Evolutionary conservation across 148 eudicot genomes (phyloP).

Genomic region (Amaranthus cruentus): DNA sequence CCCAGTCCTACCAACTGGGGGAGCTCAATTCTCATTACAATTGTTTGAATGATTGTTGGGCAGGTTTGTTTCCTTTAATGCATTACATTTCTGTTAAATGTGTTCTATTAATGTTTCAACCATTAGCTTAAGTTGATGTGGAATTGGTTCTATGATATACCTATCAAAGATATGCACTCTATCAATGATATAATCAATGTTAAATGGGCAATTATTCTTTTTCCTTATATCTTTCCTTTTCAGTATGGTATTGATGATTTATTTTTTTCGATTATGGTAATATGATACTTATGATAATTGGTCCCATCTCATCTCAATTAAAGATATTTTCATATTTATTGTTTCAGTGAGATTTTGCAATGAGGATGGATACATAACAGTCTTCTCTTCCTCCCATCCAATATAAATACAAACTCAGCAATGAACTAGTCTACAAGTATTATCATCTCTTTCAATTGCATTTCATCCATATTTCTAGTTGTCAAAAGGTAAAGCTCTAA

Average conservation of each 20-base stretch:
- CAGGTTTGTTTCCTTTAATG: neutral
- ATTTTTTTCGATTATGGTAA: no score
- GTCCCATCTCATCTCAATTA: neutral
- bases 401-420: no score
- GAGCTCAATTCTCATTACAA: slow-evolving; percentile 8
- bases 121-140: no score
- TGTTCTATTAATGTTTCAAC: neutral
- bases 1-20: slow-evolving; percentile 33
- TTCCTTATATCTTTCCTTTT: slow-evolving; percentile 4
- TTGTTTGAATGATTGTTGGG: slow-evolving; percentile 17
- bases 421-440: neutral
- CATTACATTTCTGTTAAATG: neutral
- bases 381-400: neutral
- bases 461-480: slow-evolving; percentile 5
- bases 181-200: no score
- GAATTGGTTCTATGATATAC: no score
- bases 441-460: neutral
- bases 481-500: slow-evolving; percentile 1
- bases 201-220: neutral
- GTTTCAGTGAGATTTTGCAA: neutral
- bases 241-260: neutral
- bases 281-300: no score
- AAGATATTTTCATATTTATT: neutral
- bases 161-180: no score
- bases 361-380: neutral